Conservation (phyloP, 2,329 filamentous ascomycete species). For the Fusarium stilboides region DNA sequence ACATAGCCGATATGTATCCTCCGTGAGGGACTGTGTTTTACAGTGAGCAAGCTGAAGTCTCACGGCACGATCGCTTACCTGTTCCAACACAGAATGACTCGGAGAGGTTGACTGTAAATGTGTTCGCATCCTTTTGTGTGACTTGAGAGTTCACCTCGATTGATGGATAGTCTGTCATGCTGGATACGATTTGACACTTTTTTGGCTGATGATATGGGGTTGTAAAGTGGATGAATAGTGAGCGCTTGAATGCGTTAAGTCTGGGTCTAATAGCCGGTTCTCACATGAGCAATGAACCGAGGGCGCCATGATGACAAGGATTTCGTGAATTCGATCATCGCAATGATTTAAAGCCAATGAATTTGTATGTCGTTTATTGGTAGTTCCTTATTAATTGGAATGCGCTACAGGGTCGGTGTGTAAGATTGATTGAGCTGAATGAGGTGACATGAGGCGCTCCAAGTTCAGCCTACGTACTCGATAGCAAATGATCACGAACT, state of each 20-base stretch:
- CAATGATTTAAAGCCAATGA: not conserved
- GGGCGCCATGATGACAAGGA: not conserved
- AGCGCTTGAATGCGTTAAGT: not conserved
- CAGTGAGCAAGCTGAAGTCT: not conserved
- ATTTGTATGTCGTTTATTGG: not conserved
- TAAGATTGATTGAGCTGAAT: not conserved
- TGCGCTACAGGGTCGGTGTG: not conserved
- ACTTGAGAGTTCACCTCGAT: slow-evolving; percentile 27
- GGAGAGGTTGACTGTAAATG: slow-evolving; percentile 31
- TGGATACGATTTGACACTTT: not conserved
- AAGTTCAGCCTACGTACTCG: not conserved
- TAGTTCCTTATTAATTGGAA: not conserved
- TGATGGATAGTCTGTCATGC: slow-evolving; percentile 10
- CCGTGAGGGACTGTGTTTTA: slow-evolving; percentile 59
- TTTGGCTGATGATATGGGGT: not conserved
- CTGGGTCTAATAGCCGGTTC: not conserved
- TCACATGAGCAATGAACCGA: not conserved
- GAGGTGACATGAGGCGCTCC: not conserved
- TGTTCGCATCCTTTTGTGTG: slow-evolving; percentile 11
- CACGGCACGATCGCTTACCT: slow-evolving; percentile 6
- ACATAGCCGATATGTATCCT: slow-evolving; percentile 61
- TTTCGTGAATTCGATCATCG: not conserved
- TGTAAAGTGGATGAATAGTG: not conserved
- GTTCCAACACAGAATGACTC: slow-evolving; percentile 37
- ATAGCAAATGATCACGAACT: too few relatives aligned